Percentiles rank a stretch among this genome's conserved stretches.
Conservation (phyloP, 208 protist species). For the Leishmania mexicana region DNA sequence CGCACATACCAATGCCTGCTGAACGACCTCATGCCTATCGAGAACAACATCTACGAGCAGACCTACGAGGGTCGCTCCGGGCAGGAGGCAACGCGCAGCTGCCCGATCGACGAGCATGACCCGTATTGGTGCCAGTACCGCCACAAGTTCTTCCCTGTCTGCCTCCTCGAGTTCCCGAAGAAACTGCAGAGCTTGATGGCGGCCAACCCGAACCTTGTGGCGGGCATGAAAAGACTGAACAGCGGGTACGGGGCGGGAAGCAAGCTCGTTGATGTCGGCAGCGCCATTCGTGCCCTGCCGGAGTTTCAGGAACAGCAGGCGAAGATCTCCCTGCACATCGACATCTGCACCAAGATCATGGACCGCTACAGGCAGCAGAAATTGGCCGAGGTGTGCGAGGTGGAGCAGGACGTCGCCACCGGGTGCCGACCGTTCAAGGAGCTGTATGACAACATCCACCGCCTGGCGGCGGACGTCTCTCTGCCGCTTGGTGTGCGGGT, state of each 20-base stretch:
- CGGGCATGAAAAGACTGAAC: conserved; percentile 30
- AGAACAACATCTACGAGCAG: conserved; percentile 63
- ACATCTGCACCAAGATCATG: conserved; percentile 82
- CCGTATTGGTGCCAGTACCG: conserved; percentile 77
- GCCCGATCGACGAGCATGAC: conserved; percentile 71
- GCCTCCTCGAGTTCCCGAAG: conserved; percentile 56
- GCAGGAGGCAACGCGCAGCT: conserved; percentile 37
- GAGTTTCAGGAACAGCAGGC: conserved; percentile 79
- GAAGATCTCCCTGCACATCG: conserved; percentile 80
- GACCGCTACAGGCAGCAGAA: conserved; percentile 56
- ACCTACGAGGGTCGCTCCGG: conserved; percentile 51
- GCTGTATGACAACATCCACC: conserved; percentile 45
- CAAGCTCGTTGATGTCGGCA: conserved; percentile 51
- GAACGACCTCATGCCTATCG: conserved; percentile 74
- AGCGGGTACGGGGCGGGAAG: conserved; percentile 8
- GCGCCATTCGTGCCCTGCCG: conserved; percentile 58
- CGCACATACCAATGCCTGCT: conserved; percentile 86
- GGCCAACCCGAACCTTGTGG: conserved; percentile 57
- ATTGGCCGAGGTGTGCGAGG: conserved; percentile 59
- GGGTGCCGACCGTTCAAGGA: conserved; percentile 56
- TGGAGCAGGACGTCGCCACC: conserved; percentile 72
- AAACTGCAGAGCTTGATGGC: conserved; percentile 63
- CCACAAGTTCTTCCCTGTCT: conserved; percentile 63
- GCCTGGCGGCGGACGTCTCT: conserved; percentile 42
- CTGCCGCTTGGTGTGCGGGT: conserved; percentile 52